These are phyloP conservation scores for Ploettnerulaceae sp. DNA, from an alignment of 2,329 filamentous ascomycete genomes.

Conservation along the genomic window DNA sequence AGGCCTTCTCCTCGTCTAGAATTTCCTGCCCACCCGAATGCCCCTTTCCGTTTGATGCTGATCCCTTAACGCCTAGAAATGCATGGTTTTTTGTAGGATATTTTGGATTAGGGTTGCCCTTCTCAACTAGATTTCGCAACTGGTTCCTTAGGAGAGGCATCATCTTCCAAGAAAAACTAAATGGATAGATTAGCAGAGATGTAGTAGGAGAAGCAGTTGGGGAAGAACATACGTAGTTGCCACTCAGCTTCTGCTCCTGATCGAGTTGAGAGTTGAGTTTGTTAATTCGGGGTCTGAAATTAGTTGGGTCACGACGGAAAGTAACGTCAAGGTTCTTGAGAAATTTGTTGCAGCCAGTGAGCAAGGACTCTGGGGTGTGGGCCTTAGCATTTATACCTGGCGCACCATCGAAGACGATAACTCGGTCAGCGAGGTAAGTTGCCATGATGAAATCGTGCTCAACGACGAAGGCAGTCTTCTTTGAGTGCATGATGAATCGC, in stretches of 20 bases:
- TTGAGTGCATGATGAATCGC: constrained; percentile 99
- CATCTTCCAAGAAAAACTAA: constrained; percentile 92
- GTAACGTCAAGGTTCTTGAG: constrained; percentile 95
- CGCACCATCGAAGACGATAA: constrained; percentile 96
- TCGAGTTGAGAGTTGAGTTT: constrained; percentile 94
- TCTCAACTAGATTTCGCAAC: constrained; percentile 45
- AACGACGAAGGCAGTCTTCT: constrained; percentile 98
- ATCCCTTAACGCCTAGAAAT: constrained; percentile 33
- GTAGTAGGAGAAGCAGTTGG: background rate
- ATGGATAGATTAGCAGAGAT: constrained; percentile 16
- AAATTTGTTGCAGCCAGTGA: constrained; percentile 93
- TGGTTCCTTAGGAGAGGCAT: constrained; percentile 38
- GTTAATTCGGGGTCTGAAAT: constrained; percentile 97
- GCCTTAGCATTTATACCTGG: constrained; percentile 85
- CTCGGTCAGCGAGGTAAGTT: constrained; percentile 73
- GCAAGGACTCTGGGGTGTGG: constrained; percentile 83
- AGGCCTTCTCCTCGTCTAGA: constrained; percentile 49
- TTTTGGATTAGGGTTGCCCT: constrained; percentile 50
- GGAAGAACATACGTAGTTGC: constrained; percentile 72
- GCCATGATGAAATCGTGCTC: constrained; percentile 99
- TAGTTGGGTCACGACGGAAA: constrained; percentile 95
- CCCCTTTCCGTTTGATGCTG: constrained; percentile 27
- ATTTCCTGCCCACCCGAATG: constrained; percentile 33
- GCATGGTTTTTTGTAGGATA: constrained; percentile 26
- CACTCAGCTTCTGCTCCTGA: constrained; percentile 89